Evolutionary conservation across 2,329 filamentous ascomycete species (phyloP).

Genomic region (Trichophaea hybrida): DNA sequence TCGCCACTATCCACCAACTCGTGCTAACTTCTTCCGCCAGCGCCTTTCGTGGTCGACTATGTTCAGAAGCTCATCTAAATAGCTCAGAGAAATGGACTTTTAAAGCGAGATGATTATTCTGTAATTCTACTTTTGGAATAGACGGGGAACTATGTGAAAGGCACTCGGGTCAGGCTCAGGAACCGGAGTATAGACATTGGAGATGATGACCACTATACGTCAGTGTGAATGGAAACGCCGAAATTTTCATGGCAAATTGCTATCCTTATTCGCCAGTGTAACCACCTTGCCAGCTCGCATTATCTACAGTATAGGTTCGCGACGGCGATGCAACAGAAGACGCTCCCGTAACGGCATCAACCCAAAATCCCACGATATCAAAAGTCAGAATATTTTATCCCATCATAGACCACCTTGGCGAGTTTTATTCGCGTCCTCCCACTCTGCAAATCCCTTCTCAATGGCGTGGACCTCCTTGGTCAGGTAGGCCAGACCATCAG

Average conservation of each 20-base stretch:
- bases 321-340: neutral
- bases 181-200: too few species aligned
- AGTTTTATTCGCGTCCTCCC: constrained; percentile 34
- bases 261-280: too few species aligned
- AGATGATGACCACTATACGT: too few species aligned
- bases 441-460: constrained; percentile 40
- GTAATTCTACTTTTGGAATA: neutral
- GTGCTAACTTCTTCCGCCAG: constrained; percentile 29
- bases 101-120: neutral
- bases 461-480: constrained; percentile 48
- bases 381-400: neutral
- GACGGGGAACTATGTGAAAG: neutral
- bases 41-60: constrained; percentile 43
- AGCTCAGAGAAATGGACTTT: neutral
- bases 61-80: constrained; percentile 38
- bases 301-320: neutral
- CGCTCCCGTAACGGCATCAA: neutral
- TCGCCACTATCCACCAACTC: neutral
- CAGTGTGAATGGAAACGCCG: too few species aligned
- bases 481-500: constrained; percentile 40
- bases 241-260: too few species aligned
- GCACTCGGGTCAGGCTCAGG: too few species aligned
- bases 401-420: constrained; percentile 7
- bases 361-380: neutral
- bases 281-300: too few species aligned